Conservation (phyloP, 768 basidiomycete genomes). For the Chalciporus chontae region DNA sequence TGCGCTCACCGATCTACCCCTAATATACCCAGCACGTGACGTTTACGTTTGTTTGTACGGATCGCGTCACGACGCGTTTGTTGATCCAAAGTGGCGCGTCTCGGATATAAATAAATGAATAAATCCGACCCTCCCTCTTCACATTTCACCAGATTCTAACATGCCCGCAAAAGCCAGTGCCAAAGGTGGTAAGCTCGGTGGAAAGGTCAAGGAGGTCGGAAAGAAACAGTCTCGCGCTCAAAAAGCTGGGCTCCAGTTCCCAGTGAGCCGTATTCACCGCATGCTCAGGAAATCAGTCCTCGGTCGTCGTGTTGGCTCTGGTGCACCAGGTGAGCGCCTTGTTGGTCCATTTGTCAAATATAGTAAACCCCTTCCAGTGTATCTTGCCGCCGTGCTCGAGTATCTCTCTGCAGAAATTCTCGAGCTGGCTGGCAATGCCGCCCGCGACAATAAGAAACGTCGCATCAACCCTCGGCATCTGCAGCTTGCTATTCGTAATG, state of each 20-base stretch:
- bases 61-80: slow-evolving; percentile 40
- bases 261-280: slow-evolving; percentile 90
- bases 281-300: slow-evolving; percentile 84
- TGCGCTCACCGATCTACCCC: slow-evolving; percentile 18
- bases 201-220: slow-evolving; percentile 49
- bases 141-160: not conserved
- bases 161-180: slow-evolving; percentile 30
- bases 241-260: slow-evolving; percentile 79
- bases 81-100: slow-evolving; percentile 24
- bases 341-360: not conserved
- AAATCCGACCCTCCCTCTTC: not conserved
- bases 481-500: slow-evolving; percentile 92
- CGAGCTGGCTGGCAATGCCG: slow-evolving; percentile 88
- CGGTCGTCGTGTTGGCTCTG: slow-evolving; percentile 82
- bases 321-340: slow-evolving; percentile 63
- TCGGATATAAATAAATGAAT: slow-evolving; percentile 20
- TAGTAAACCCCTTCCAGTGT: slow-evolving; percentile 46
- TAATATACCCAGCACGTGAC: slow-evolving; percentile 35
- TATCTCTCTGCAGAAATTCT: slow-evolving; percentile 93
- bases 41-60: slow-evolving; percentile 28
- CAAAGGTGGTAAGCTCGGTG: slow-evolving; percentile 40
- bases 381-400: slow-evolving; percentile 90
- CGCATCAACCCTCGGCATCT: slow-evolving; percentile 95
- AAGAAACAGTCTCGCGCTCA: slow-evolving; percentile 71
- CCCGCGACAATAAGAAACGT: slow-evolving; percentile 90